Percentiles rank a stretch among this genome's conserved stretches.
Evolutionary conservation across 2,329 filamentous ascomycete species (phyloP).

Genomic region (Ophiostoma sp.): DNA sequence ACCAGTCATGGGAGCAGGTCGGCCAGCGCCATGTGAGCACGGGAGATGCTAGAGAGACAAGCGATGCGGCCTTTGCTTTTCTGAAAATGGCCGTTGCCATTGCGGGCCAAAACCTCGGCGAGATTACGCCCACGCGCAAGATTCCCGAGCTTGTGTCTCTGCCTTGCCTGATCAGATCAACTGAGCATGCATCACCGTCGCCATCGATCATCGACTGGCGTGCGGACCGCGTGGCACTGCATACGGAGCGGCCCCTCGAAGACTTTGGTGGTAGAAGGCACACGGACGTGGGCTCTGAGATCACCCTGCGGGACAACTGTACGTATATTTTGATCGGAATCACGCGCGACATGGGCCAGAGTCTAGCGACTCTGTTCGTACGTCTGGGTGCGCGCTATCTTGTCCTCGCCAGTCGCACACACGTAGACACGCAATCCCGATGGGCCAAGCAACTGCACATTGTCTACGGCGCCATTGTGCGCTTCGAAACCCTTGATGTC

Average conservation of each 20-base stretch:
- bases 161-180: neutral
- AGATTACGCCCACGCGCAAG: neutral
- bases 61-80: neutral
- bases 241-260: conserved; percentile 25
- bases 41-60: neutral
- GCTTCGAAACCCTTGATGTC: conserved; percentile 31
- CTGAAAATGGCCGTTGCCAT: neutral
- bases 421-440: conserved; percentile 27
- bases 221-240: conserved; percentile 31
- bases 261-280: neutral
- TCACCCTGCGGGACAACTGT: conserved; percentile 31
- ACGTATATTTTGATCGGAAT: conserved; percentile 40
- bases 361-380: conserved; percentile 37
- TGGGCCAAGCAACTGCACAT: conserved; percentile 34
- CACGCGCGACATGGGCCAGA: conserved; percentile 43
- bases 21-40: neutral
- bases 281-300: neutral
- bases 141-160: neutral
- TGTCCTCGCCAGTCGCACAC: conserved; percentile 39
- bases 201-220: conserved; percentile 37
- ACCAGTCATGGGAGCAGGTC: neutral
- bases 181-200: neutral
- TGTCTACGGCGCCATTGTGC: conserved; percentile 28
- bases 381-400: conserved; percentile 37
- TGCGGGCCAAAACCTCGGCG: neutral